phyloP scores from a whole-genome alignment of 2,329 filamentous ascomycete genomes.

The Fusarium denticulatum region DNA sequence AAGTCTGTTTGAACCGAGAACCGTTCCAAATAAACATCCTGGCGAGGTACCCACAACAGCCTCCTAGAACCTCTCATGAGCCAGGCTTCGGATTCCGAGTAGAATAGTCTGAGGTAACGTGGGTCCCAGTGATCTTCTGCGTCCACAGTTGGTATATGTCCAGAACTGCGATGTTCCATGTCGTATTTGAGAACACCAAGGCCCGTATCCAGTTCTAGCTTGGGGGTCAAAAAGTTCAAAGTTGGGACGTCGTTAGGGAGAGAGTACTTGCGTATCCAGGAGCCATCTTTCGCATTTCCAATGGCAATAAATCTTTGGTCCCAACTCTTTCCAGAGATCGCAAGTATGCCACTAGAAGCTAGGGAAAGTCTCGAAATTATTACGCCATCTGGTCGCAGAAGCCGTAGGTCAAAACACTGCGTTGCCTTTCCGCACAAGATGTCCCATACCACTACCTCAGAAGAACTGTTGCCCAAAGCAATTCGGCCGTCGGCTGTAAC shows the following conservation, averaged over 20 bases:
- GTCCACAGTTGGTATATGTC: accelerated
- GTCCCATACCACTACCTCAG: accelerated
- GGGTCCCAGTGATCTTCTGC: neutral
- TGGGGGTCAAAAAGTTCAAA: accelerated
- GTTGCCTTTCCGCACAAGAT: accelerated
- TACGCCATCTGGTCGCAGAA: too few species aligned
- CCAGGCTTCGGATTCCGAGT: accelerated
- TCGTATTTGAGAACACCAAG: accelerated
- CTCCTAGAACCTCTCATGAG: neutral
- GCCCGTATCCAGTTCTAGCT: accelerated
- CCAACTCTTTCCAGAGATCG: accelerated
- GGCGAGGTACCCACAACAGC: neutral
- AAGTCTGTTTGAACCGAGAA: neutral
- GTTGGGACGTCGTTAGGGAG: accelerated
- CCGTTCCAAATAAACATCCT: accelerated
- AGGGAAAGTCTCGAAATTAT: too few species aligned
- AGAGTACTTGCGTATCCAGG: accelerated
- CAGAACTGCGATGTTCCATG: accelerated
- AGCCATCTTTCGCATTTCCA: accelerated
- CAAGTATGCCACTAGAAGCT: neutral
- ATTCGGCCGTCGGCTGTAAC: neutral
- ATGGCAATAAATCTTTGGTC: accelerated
- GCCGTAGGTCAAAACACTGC: accelerated
- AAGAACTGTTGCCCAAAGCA: accelerated
- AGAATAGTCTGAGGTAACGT: neutral